Evolutionary conservation across 2,329 filamentous ascomycete genomes (phyloP).

Genomic region (Mollisiaceae sp.): DNA sequence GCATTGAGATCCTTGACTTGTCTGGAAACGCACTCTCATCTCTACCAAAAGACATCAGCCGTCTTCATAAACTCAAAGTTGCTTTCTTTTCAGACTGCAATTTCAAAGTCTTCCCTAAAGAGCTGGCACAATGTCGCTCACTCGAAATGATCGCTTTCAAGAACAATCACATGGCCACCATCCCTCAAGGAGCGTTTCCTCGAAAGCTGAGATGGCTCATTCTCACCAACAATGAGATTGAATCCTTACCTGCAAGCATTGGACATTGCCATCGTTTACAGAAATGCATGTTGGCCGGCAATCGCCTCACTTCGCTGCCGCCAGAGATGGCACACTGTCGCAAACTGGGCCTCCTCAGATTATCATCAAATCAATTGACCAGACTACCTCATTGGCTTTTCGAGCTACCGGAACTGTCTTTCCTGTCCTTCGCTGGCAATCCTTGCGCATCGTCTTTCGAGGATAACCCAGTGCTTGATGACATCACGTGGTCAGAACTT

Average conservation of each 20-base stretch:
- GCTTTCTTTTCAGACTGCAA: constrained; percentile 54
- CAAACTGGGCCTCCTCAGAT: constrained; percentile 50
- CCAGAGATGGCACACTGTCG: constrained; percentile 50
- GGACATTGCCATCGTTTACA: constrained; percentile 50
- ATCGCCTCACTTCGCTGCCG: constrained; percentile 48
- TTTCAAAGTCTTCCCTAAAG: constrained; percentile 50
- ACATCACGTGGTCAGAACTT: constrained; percentile 49
- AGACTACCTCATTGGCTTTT: constrained; percentile 51
- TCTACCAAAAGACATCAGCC: constrained; percentile 47
- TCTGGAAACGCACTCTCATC: constrained; percentile 50
- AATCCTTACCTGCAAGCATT: constrained; percentile 48
- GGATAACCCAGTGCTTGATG: constrained; percentile 41
- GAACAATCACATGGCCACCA: constrained; percentile 49
- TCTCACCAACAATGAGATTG: constrained; percentile 52
- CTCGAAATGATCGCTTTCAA: constrained; percentile 58
- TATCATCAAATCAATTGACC: constrained; percentile 50
- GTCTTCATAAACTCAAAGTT: constrained; percentile 51
- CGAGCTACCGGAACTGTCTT: constrained; percentile 51
- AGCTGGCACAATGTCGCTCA: constrained; percentile 49
- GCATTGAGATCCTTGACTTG: constrained; percentile 54
- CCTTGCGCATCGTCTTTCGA: constrained; percentile 45
- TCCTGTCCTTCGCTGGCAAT: constrained; percentile 54
- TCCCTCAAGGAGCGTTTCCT: constrained; percentile 51
- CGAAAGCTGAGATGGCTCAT: constrained; percentile 53
- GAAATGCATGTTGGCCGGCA: constrained; percentile 57